A percentile compares a stretch with the other conserved stretches of the same genome.
phyloP scores from a whole-genome alignment of 768 basidiomycete species.

The Mycena vulgaris region DNA sequence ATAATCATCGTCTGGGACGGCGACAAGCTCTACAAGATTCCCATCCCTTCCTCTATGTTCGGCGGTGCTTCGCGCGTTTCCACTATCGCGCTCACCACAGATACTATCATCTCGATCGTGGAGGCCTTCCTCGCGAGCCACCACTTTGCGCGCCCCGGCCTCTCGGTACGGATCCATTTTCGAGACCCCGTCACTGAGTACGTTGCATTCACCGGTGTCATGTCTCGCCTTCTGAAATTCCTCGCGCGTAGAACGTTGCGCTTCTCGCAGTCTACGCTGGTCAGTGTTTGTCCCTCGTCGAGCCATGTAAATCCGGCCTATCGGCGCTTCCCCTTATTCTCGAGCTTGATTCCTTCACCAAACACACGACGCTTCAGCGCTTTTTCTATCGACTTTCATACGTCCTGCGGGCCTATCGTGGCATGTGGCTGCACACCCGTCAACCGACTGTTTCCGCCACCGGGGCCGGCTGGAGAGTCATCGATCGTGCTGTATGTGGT shows the following conservation, averaged over 20 bases:
- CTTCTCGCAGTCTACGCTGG: constrained; percentile 43
- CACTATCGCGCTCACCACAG: constrained; percentile 23
- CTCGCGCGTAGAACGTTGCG: constrained; percentile 35
- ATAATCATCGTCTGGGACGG: constrained; percentile 46
- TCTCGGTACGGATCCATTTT: constrained; percentile 40
- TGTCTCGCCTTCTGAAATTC: neutral
- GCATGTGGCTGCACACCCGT: constrained; percentile 44
- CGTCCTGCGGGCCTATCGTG: constrained; percentile 40
- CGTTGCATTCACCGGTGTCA: constrained; percentile 11
- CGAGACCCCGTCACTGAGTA: constrained; percentile 44
- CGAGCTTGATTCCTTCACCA: neutral
- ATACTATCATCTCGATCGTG: constrained; percentile 33
- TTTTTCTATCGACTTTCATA: constrained; percentile 44
- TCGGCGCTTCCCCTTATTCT: constrained; percentile 42
- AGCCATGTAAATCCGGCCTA: constrained; percentile 37
- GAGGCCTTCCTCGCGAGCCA: constrained; percentile 36
- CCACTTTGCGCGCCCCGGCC: no score
- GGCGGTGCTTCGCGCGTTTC: neutral
- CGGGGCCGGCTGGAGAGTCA: neutral
- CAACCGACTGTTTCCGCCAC: constrained; percentile 33
- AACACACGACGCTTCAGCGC: neutral
- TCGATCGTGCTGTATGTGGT: constrained; percentile 41
- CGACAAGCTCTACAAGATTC: constrained; percentile 43
- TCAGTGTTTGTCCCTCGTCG: no score
- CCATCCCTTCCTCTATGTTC: constrained; percentile 28